Evolutionary conservation across 2,329 filamentous ascomycete species (phyloP), one percentile per base, ranked within the genome.

Genomic region (Penicillium paneum): DNA sequence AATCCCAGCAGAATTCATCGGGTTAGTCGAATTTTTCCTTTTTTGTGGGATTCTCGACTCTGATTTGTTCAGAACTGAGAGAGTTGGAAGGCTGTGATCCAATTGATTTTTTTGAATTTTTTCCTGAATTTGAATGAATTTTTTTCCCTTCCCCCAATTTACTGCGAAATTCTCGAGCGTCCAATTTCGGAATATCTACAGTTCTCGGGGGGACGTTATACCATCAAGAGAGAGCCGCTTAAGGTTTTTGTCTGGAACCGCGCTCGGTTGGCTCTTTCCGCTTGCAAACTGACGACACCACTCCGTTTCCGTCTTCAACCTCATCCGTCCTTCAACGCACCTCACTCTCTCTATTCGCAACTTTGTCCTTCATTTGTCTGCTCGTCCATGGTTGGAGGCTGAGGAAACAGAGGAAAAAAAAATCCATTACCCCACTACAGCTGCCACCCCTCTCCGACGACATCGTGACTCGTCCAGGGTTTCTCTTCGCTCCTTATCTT

Each of bases 251-350:
- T 66, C 67, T 52, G 49, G 49, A 52, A 52, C 66, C 58, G 62
- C 61, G 57, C 60, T 64, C 65, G 61, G 64, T 56, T 66, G 64
- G 61, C 57, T 64, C 61, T 67, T 68, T 66, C 67, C 67, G 67
- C 66, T 68, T 70, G 69, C 65, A 63, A 66, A 66, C 66, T 71
- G 66, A 68, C 68, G 66, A 67, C 68, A 71, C 67, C 66, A 67
- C 62, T 52, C 66, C 67, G 67, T 67, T 68, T 68, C 67, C 67
- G 62, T 67, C 56, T 48, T 50, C 43, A 24, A 41, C 35, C 35
- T 24, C 38, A 15, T 40, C 13, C 38, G 26, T 28, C 39, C 26
- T 24, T 28, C 39, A 15, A 24, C 21, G 3, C 3, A 24, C 21
- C 26, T 21, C 39, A 15, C 36, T 15, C 53, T 41, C 47, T 51